Evolutionary conservation across 139 green algal species (phyloP), one percentile per base, ranked within the genome.

Genomic region (Microglena sp.): DNA sequence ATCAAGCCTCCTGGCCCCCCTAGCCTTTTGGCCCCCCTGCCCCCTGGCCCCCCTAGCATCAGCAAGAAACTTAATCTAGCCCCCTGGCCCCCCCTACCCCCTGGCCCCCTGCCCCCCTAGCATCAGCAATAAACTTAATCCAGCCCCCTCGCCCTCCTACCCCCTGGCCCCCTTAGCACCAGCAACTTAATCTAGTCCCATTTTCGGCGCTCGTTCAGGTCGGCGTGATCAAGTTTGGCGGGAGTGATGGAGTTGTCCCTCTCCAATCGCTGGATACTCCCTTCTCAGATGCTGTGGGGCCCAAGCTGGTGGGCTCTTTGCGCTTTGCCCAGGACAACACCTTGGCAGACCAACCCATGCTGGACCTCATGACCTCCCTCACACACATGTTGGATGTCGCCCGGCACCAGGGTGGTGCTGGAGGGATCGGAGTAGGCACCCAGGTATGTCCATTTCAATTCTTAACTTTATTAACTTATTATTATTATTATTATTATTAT

Each of bases 201-300:
- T 50, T 50, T 50, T n/a, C 64, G 92, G 92, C 5, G 83, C n/a
- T n/a, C n/a, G n/a, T n/a, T n/a, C n/a, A 97, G 73, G 45, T 99
- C 55, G 91, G 85, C 33, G 82, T 98, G 8, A 62, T 97, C 26
- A 85, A 85, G 62, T 98, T 95, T 80, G 93, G 93, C 18, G 92
- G 88, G 29, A 58, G 64, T 32, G 81, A 72, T 35, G 82, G 85
- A 4, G 86, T 89, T 21, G 45, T 70, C 36, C 74, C 79, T 31
- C 70, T 98, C 59, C 93, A 99, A 60, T 57, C 76, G 2, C 82
- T 99, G 28, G 86, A 85, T 6, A 66, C 59, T 24, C 89, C 93
- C 22, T 99, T 97, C 77, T 84, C 63, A 2, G 86, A 96, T 55
- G 78, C 77, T 8, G 82, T 87, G 22, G 94, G 91, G 2, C 81